Evolutionary conservation across 2,329 filamentous ascomycete genomes (phyloP), one percentile per base, ranked within the genome.

Genomic region (Zymoseptoria brevis): DNA sequence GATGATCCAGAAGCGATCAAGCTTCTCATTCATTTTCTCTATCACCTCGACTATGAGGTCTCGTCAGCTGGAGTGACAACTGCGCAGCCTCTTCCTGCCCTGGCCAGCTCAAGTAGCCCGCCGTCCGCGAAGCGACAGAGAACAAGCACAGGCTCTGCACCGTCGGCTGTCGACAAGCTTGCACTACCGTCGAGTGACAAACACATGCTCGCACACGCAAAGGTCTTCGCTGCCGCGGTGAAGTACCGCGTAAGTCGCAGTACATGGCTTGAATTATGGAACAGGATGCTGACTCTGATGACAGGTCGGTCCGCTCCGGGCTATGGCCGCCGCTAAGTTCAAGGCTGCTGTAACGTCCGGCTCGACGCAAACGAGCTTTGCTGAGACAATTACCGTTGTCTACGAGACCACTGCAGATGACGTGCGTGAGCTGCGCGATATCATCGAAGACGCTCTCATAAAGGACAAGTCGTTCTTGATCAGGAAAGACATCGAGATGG

Each of bases 371-470:
- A 57, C 68, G 7, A 71, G 74, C 57, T 71, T 77, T 29, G 67
- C 74, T 41, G 71, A 75, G 30, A 71, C 74, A 16, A 73, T 74
- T 57, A 66, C 70, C 65, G 71, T 75, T 54, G 75, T 71, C 5
- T 77, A 75, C 65, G 71, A 74, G 45, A 71, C 70, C 21, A 77
- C 75, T 19, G 69, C 75, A 55, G 75, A 76, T 56, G 70, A 69
- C 19, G 73, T 75, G 58, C 71, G 73, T n/a, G 73, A 75, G n/a
- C 69, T 77, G 24, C 70, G 75, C 26, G 24, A 53, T 13, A 21
- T 19, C 19, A 49, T 60, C 19, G 29, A 4, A 1, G 11, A 45
- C 1, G 6, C 35, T n/a, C 16, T 45, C 2, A 5, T n/a, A 16
- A 6, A n/a, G 3, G 4, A 45, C 13, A 45, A 45, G 11, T 4